Conservation (phyloP, 179 eudicot species). For the Beta corolliflora region DNA sequence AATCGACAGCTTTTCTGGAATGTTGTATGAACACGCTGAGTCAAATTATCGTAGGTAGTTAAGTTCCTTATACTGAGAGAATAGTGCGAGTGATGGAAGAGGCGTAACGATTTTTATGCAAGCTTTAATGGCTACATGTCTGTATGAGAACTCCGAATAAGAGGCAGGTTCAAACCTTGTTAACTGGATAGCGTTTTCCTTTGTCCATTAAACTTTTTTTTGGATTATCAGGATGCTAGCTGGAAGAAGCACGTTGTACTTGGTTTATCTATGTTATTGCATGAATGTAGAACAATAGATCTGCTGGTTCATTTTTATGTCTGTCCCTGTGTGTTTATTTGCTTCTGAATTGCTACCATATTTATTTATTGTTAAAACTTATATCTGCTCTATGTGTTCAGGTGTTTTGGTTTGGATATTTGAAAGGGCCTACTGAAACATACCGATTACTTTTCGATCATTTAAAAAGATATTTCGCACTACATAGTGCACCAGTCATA, state of each 20-base stretch:
- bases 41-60: background rate
- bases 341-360: background rate
- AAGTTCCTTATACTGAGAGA: background rate
- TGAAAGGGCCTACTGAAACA: conserved; percentile 6
- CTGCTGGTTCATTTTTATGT: background rate
- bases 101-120: background rate
- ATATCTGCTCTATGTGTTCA: background rate
- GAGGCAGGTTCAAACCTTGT: background rate
- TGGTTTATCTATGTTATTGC: too few relatives aligned
- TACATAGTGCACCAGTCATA: conserved; percentile 6
- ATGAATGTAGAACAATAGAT: background rate
- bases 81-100: background rate
- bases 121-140: background rate
- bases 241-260: too few relatives aligned
- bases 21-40: background rate
- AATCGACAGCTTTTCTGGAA: background rate
- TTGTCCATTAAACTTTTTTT: background rate
- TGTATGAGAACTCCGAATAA: background rate
- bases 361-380: background rate
- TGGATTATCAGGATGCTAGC: background rate
- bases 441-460: background rate
- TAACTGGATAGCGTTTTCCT: background rate
- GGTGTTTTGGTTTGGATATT: conserved; percentile 13
- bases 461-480: background rate
- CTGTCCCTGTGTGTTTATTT: background rate